Evolutionary conservation across 2,329 filamentous ascomycete species (phyloP).

Genomic region (Phaeomoniella chlamydospora): DNA sequence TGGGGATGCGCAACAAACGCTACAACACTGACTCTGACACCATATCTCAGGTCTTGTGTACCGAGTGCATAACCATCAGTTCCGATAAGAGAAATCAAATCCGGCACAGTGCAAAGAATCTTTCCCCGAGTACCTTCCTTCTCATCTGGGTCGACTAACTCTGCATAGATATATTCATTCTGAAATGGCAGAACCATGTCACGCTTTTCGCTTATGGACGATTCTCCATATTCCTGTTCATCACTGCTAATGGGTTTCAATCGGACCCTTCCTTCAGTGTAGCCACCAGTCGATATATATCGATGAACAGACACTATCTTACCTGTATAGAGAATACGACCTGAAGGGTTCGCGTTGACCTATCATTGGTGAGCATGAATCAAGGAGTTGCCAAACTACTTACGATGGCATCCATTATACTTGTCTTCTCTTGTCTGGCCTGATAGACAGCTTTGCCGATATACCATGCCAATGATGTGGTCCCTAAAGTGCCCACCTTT

Average conservation of each 20-base stretch:
- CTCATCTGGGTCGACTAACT: slow-evolving; percentile 4
- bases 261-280: slow-evolving; percentile 17
- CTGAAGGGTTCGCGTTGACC: slow-evolving; percentile 13
- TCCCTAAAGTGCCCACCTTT: slow-evolving; percentile 10
- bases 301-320: slow-evolving; percentile 28
- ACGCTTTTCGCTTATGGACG: background rate
- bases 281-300: slow-evolving; percentile 16
- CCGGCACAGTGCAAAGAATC: background rate
- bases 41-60: slow-evolving; percentile 24
- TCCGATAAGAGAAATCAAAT: slow-evolving; percentile 22
- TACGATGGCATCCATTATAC: slow-evolving; percentile 24
- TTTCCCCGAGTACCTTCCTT: background rate
- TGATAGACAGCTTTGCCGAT: slow-evolving; percentile 10
- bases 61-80: slow-evolving; percentile 35
- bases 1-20: background rate
- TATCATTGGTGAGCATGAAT: slow-evolving; percentile 3
- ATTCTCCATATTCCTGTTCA: slow-evolving; percentile 4
- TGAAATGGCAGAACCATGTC: slow-evolving; percentile 11
- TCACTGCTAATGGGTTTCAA: slow-evolving; percentile 11
- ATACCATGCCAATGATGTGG: slow-evolving; percentile 13
- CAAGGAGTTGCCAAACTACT: slow-evolving; percentile 9
- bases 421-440: slow-evolving; percentile 8
- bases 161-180: slow-evolving; percentile 13
- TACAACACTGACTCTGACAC: background rate
- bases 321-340: slow-evolving; percentile 24